Base-by-base conservation (phyloP, 805 yeast species). In the Saturnispora bothae region DNA sequence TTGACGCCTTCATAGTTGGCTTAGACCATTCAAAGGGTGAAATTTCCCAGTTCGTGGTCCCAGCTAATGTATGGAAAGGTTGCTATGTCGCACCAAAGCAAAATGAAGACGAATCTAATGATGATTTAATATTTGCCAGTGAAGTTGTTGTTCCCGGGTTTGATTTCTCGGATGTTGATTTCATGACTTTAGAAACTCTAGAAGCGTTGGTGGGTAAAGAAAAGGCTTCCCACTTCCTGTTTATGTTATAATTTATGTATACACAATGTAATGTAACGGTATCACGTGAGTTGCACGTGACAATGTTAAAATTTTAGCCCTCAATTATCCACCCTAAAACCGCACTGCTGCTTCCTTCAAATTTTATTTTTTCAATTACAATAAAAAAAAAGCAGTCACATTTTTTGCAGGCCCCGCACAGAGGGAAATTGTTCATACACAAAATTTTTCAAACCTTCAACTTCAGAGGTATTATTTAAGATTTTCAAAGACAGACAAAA, bases 111-210 rank as follows among this genome's bases (percentile, higher is more conserved):
- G 66, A 54, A 27, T 48, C 56, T 22, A 48, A 48, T 15, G 56
- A 64, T 23, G 73, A 70, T 31, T 63, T 59, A 36, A 45, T 72
- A 21, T 52, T 69, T 38, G 70, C 71, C 31, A 70, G 76, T 49
- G 77, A 72, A 45, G 73, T 73, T 16, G 79, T 73, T 15, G 76
- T 73, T 10, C 79, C 79, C 4, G 80, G 80, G 0, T 73, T 73
- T 47, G 78, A 73, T 39, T 73, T 62, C 44, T 64, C 61, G 10
- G 79, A 73, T 44, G 76, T 71, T 44, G 51, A 55, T 31, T 70
- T 70, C 48, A 56, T 72, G 60, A 54, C 58, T 15, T 40, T 45
- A 16, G 53, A 57, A 1, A 58, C 54, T 19, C 49, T 71, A 29
- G 44, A 33, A 4, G 41, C 45, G 4, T 48, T 65, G 4, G 64